phyloP scores from a whole-genome alignment of 192 early-diverging fungal species.

The Gonapodya prolifera region DNA sequence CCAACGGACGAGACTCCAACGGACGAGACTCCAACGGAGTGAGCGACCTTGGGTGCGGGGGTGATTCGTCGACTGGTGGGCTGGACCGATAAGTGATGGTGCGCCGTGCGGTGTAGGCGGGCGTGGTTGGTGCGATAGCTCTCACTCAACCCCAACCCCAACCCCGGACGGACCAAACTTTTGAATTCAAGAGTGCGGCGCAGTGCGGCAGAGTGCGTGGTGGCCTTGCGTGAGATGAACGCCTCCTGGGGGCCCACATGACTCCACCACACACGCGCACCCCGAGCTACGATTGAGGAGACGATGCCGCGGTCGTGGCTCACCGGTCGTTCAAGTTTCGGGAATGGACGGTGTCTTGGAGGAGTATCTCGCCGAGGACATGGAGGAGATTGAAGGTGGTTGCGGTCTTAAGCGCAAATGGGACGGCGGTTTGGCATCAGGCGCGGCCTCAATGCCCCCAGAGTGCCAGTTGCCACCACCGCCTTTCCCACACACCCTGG shows the following conservation, averaged over 20 bases:
- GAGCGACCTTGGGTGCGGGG: too few relatives aligned
- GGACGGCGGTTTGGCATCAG: constrained; percentile 13
- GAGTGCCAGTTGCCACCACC: constrained; percentile 11
- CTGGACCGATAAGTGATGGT: too few relatives aligned
- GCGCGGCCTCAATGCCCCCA: neutral
- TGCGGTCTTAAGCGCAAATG: constrained; percentile 6
- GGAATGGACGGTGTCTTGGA: constrained; percentile 85
- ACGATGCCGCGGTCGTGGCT: constrained; percentile 71
- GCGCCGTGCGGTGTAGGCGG: too few relatives aligned
- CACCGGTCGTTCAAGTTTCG: constrained; percentile 81
- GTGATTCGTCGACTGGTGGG: too few relatives aligned
- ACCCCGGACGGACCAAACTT: too few relatives aligned
- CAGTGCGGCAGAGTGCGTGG: too few relatives aligned
- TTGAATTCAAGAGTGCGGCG: too few relatives aligned
- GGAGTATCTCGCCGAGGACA: constrained; percentile 60
- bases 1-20: too few relatives aligned
- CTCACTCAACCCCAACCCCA: too few relatives aligned
- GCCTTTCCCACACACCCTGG: constrained; percentile 22
- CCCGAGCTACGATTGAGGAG: constrained; percentile 43
- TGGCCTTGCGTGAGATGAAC: too few relatives aligned
- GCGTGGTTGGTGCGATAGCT: too few relatives aligned
- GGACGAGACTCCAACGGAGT: too few relatives aligned
- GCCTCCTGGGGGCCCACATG: constrained; percentile 80
- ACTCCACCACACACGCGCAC: constrained; percentile 91
- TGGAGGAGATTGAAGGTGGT: constrained; percentile 16